Evolutionary conservation across 2,329 filamentous ascomycete genomes (phyloP), one percentile per base, ranked within the genome.

Genomic region (Torrubiellomyces zombiae): DNA sequence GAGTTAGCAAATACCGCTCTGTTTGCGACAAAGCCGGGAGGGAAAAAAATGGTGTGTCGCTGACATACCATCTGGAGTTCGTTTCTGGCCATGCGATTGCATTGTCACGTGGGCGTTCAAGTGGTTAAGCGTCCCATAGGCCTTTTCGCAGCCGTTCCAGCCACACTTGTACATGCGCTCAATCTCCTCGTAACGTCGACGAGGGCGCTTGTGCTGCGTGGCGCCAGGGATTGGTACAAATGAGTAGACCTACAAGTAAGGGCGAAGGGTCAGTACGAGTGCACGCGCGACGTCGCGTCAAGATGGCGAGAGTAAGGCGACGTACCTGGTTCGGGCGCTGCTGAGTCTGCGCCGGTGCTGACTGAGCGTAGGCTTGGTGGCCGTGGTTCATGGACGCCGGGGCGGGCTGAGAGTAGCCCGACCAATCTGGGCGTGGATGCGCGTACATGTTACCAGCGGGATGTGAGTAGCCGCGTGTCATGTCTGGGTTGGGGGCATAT

Each of bases 121-220:
- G 49, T 98, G 89, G 51, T 98, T 98, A 33, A 98, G 57, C 23
- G 89, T 98, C 31, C 89, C 89, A 40, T 98, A 98, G 3, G 89
- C 89, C 57, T 98, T 98, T 54, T 98, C 89, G 46, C 89, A 98
- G 7, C 85, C 85, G 37, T 94, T 86, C 81, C 83, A 95, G 14
- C 86, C 89, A 46, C 89, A 98, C 55, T 95, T 95, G 63, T 98
- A 95, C 89, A 98, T 95, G 46, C 89, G 75, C 59, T 98, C 89
- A 40, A 98, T 98, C 50, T 98, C 89, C 53, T 98, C 89, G 43
- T 94, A 98, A 27, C 89, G 72, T 42, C 89, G 67, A 35, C 89
- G 71, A 9, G 89, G 89, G 30, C 89, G 73, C 60, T 98, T 98
- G 51, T 95, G 86, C 49, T 98, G 89, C 48, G 94, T 85, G 9